Percentiles rank a stretch among this genome's conserved stretches.
phyloP scores from a whole-genome alignment of 371 early-diverging fungal genomes.

The Nosema muscidifuracis region DNA sequence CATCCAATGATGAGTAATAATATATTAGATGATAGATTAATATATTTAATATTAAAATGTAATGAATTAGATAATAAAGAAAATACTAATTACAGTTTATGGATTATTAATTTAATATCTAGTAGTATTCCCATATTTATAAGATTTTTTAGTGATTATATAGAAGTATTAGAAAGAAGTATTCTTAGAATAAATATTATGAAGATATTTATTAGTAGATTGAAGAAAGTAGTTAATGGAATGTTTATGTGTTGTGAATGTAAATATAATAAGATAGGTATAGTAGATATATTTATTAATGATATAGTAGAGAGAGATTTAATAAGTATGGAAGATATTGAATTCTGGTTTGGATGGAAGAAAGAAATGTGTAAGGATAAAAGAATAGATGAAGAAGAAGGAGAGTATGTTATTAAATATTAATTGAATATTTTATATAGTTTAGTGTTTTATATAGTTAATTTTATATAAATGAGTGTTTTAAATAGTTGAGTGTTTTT shows the following conservation, averaged over 20 bases:
- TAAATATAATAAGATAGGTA: background rate
- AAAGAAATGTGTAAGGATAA: background rate
- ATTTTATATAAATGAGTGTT: too few species aligned
- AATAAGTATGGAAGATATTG: conserved; percentile 15
- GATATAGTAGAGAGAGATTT: conserved; percentile 9
- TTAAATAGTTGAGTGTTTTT: too few species aligned
- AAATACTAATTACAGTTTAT: conserved; percentile 27
- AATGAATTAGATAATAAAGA: conserved; percentile 21
- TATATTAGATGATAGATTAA: conserved; percentile 26
- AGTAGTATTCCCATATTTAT: conserved; percentile 23
- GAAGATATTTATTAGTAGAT: conserved; percentile 34
- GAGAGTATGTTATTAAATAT: too few species aligned
- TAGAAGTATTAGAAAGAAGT: conserved; percentile 12
- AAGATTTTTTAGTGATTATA: conserved; percentile 21
- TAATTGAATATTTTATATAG: too few species aligned
- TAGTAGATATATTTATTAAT: conserved; percentile 13
- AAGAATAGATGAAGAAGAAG: too few species aligned
- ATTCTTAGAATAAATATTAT: conserved; percentile 1
- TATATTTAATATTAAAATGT: conserved; percentile 30
- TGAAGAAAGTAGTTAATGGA: conserved; percentile 23
- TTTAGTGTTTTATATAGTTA: too few species aligned
- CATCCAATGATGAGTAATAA: background rate
- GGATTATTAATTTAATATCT: conserved; percentile 38
- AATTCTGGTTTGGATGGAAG: conserved; percentile 10
- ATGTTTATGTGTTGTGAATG: conserved; percentile 22